phyloP scores from a whole-genome alignment of 306 rosid species.

The Cucurbita moschata region DNA sequence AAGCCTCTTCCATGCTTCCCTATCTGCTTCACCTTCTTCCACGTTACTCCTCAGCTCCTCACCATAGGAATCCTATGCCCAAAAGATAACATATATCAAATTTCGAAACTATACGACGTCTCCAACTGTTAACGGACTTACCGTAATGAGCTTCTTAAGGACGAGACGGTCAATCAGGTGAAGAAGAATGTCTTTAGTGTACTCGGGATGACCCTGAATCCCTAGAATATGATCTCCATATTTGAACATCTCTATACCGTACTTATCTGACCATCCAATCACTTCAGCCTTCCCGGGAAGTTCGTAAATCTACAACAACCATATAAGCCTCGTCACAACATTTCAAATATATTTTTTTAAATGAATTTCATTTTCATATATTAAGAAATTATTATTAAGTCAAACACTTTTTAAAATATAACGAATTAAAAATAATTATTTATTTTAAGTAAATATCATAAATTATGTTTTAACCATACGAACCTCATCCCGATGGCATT shows the following conservation, averaged over 20 bases:
- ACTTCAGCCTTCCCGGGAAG: constrained; percentile 63
- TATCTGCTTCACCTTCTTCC: constrained; percentile 37
- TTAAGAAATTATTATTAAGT: too few species aligned
- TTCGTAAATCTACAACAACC: constrained; percentile 35
- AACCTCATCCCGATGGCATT: constrained; percentile 84
- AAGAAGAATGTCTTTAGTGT: constrained; percentile 45
- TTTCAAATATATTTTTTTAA: constrained; percentile 9
- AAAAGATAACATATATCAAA: neutral
- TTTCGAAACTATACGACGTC: neutral
- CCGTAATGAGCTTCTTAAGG: constrained; percentile 28
- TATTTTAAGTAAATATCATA: too few species aligned
- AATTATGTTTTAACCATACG: neutral
- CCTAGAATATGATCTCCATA: constrained; percentile 65
- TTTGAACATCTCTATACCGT: constrained; percentile 57
- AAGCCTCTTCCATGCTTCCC: constrained; percentile 51
- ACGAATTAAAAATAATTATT: too few species aligned
- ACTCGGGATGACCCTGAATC: constrained; percentile 95
- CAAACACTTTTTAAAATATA: too few species aligned
- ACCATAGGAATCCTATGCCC: constrained; percentile 30
- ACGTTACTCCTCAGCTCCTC: constrained; percentile 33
- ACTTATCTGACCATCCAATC: constrained; percentile 62
- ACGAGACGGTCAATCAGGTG: constrained; percentile 59
- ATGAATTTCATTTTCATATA: too few species aligned
- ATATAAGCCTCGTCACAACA: constrained; percentile 29
- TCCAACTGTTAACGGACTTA: neutral